Percentiles rank a stretch among this genome's conserved stretches.
These are phyloP conservation scores for Hypoxylon perforatum DNA, from an alignment of 495 filamentous ascomycete genomes.

Conservation along the genomic window DNA sequence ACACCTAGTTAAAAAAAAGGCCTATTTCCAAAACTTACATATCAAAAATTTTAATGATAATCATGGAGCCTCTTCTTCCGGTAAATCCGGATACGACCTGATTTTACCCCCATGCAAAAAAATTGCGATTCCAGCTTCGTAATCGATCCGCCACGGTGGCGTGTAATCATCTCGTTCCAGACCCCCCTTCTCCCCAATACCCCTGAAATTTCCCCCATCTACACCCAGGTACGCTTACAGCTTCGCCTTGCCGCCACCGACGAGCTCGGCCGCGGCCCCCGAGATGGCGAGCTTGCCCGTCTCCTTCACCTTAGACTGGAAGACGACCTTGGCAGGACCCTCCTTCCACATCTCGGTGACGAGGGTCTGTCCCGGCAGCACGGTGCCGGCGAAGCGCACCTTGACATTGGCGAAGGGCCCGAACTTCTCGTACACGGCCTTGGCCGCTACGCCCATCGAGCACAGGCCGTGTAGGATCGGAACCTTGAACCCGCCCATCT, in stretches of 20 bases:
- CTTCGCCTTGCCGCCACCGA: conserved; percentile 44
- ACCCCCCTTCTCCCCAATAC: not conserved
- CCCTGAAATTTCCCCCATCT: not conserved
- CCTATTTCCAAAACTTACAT: too few species aligned
- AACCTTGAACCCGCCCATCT: conserved; percentile 93
- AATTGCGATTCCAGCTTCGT: too few species aligned
- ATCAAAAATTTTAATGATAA: too few species aligned
- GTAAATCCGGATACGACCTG: too few species aligned
- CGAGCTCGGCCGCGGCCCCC: conserved; percentile 86
- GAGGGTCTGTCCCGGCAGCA: conserved; percentile 92
- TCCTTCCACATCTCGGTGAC: conserved; percentile 99
- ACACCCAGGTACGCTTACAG: conserved; percentile 14
- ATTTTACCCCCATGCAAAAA: too few species aligned
- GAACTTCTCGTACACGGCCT: conserved; percentile 86
- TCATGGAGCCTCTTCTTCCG: too few species aligned
- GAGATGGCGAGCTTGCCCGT: conserved; percentile 94
- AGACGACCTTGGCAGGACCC: conserved; percentile 78
- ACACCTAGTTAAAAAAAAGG: too few species aligned
- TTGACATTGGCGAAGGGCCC: conserved; percentile 93
- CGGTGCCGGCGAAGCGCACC: conserved; percentile 93
- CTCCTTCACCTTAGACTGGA: conserved; percentile 94
- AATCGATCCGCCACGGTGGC: too few species aligned
- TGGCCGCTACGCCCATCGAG: conserved; percentile 91
- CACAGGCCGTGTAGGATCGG: conserved; percentile 97
- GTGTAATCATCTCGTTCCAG: too few species aligned